Evolutionary conservation across 1,284 basidiomycete genomes (phyloP).

Genomic region (Cutaneotrichosporon dermatis): DNA sequence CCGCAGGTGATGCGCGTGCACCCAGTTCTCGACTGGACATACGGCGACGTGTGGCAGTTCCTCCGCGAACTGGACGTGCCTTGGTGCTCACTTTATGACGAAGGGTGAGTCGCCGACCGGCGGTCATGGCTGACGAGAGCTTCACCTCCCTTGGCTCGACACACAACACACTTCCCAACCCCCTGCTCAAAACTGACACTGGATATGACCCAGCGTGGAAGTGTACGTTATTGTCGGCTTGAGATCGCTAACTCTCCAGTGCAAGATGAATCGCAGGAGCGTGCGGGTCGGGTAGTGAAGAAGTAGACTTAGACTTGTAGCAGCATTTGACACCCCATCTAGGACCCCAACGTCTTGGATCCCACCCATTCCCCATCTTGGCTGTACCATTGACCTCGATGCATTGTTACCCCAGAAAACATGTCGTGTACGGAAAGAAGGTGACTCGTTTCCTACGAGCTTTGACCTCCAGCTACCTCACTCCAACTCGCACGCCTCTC

Average conservation of each 20-base stretch:
- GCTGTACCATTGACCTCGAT: constrained; percentile 2
- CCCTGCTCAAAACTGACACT: constrained; percentile 57
- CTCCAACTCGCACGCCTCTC: constrained; percentile 41
- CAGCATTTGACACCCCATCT: background rate
- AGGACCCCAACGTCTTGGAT: background rate
- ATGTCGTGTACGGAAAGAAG: background rate
- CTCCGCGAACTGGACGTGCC: constrained; percentile 68
- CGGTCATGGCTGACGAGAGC: background rate
- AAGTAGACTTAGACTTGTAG: background rate
- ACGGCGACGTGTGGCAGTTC: constrained; percentile 84
- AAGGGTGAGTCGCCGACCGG: constrained; percentile 59
- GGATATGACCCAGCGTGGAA: constrained; percentile 41
- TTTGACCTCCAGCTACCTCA: constrained; percentile 16
- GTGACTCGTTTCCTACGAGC: background rate
- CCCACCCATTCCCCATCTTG: too few species aligned
- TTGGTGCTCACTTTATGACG: constrained; percentile 85
- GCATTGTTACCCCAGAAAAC: constrained; percentile 9
- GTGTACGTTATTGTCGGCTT: constrained; percentile 19
- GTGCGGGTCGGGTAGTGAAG: constrained; percentile 10
- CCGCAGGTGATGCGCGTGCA: constrained; percentile 86
- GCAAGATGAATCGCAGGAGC: constrained; percentile 8
- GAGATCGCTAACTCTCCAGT: background rate
- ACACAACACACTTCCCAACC: constrained; percentile 90
- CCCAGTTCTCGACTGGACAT: constrained; percentile 93
- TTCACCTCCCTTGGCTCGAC: constrained; percentile 96